Evolutionary conservation across 2,329 filamentous ascomycete species (phyloP).

Genomic region (Ophiostoma triangulosporum): DNA sequence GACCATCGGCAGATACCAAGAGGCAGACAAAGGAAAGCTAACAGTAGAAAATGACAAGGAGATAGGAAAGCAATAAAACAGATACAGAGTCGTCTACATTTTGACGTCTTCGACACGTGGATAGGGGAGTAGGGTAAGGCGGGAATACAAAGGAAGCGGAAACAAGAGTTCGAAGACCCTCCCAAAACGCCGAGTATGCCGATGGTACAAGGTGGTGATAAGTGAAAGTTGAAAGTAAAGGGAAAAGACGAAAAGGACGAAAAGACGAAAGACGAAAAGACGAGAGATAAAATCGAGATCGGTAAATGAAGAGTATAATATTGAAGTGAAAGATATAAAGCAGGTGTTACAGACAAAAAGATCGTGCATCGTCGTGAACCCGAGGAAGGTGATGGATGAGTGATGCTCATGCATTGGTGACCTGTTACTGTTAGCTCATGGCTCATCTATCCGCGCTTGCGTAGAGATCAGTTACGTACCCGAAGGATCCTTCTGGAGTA

Average conservation of each 20-base stretch:
- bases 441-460: too few species aligned
- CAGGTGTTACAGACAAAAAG: conserved; percentile 17
- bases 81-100: neutral
- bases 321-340: conserved; percentile 17
- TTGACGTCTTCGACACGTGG: neutral
- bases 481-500: conserved; percentile 92
- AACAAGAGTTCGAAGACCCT: conserved; percentile 10
- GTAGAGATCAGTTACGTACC: conserved; percentile 38
- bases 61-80: neutral
- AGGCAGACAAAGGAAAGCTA: neutral
- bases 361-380: conserved; percentile 25
- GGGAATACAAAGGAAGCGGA: conserved; percentile 8
- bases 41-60: neutral
- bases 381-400: conserved; percentile 12
- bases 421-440: neutral
- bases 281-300: neutral
- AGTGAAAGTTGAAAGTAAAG: neutral
- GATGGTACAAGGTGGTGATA: conserved; percentile 17
- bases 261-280: neutral
- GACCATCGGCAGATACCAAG: conserved; percentile 1
- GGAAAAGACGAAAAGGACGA: neutral
- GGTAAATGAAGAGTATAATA: neutral
- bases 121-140: neutral
- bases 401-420: conserved; percentile 42
- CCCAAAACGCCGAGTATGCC: conserved; percentile 25